phyloP scores from a whole-genome alignment of 768 basidiomycete species.

The Russula virescens region DNA sequence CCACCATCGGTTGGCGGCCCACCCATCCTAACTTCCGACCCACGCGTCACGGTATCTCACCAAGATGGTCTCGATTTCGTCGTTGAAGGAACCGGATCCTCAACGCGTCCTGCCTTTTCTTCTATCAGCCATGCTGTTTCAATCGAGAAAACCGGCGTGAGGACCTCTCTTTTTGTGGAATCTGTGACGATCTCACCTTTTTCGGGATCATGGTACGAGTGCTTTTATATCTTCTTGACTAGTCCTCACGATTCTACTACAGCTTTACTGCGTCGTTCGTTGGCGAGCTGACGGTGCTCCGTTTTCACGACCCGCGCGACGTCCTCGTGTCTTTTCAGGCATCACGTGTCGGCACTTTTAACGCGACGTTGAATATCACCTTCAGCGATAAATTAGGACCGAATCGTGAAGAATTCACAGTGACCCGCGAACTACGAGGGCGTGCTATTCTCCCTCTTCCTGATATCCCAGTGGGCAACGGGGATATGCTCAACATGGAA shows the following conservation, averaged over 20 bases:
- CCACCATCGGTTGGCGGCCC: neutral
- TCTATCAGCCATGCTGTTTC: neutral
- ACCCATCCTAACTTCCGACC: neutral
- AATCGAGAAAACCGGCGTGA: neutral
- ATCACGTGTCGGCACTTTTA: slow-evolving; percentile 1
- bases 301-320: neutral
- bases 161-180: neutral
- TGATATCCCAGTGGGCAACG: neutral
- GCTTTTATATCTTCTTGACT: neutral
- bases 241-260: neutral
- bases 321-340: slow-evolving; percentile 7
- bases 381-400: neutral
- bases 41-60: slow-evolving; percentile 7
- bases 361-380: neutral
- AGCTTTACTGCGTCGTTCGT: slow-evolving; percentile 7
- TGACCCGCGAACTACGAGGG: slow-evolving; percentile 2
- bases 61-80: slow-evolving; percentile 14
- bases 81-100: neutral
- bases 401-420: neutral
- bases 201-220: slow-evolving; percentile 1
- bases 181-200: neutral
- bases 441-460: neutral
- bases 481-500: neutral
- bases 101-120: neutral
- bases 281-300: neutral